A percentile compares a stretch with the other conserved stretches of the same genome.
Evolutionary conservation across 2,329 filamentous ascomycete species (phyloP).

Genomic region (Phyllosticta capitalensis): DNA sequence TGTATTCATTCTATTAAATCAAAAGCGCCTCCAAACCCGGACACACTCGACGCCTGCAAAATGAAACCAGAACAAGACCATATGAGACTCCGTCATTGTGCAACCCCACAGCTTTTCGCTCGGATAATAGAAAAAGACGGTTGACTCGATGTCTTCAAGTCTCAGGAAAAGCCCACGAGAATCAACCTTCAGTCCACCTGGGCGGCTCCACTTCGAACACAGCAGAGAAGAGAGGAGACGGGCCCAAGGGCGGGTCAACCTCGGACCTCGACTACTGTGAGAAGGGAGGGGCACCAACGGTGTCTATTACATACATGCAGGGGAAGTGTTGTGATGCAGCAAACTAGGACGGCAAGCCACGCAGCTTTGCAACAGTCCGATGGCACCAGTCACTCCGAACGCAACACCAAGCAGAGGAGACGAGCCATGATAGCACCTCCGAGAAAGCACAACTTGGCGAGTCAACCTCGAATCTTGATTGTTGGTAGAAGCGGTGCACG

Average conservation of each 20-base stretch:
- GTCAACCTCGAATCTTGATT: background rate
- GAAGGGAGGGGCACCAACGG: background rate
- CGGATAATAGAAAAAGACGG: background rate
- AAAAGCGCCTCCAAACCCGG: background rate
- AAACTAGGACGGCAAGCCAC: background rate
- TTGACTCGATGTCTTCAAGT: background rate
- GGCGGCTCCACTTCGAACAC: background rate
- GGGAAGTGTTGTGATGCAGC: background rate
- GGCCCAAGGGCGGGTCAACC: background rate
- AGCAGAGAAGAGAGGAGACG: background rate
- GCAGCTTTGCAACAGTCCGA: background rate
- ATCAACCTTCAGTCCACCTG: background rate
- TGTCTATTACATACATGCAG: background rate
- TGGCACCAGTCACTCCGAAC: background rate
- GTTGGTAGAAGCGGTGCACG: background rate
- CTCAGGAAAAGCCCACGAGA: no score
- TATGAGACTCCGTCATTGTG: no score
- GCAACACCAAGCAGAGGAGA: background rate
- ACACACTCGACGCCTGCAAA: no score
- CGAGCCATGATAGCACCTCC: background rate
- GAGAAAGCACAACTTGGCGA: no score
- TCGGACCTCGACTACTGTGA: background rate
- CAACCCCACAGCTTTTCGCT: background rate
- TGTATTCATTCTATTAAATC: background rate
- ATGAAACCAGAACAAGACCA: no score